Conservation (phyloP, 805 yeast genomes). For the Kazachstania martiniae region DNA sequence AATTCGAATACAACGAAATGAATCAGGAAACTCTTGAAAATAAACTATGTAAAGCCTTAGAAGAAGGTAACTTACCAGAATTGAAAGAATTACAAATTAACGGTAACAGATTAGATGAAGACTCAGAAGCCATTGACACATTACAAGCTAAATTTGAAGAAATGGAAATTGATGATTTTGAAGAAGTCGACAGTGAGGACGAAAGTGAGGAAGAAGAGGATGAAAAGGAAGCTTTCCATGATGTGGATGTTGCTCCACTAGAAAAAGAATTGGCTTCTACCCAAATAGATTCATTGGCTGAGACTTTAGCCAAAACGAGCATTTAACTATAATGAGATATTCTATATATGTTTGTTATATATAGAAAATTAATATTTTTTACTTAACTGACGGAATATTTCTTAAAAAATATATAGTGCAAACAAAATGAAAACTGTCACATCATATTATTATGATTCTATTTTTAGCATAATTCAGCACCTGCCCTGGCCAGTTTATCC, state of each 20-base stretch:
- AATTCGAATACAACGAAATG: constrained; percentile 83
- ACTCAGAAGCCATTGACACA: constrained; percentile 53
- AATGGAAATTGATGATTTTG: constrained; percentile 91
- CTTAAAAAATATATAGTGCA: neutral
- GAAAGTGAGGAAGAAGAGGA: constrained; percentile 34
- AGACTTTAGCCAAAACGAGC: constrained; percentile 45
- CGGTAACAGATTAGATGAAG: constrained; percentile 91
- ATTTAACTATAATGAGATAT: constrained; percentile 23
- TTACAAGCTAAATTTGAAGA: constrained; percentile 61
- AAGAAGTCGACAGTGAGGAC: constrained; percentile 59
- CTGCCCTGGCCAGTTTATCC: neutral
- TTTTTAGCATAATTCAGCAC: too few relatives aligned
- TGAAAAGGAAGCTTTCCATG: constrained; percentile 35
- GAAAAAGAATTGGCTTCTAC: constrained; percentile 36
- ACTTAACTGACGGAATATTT: too few relatives aligned
- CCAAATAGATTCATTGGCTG: constrained; percentile 37
- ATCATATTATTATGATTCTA: neutral
- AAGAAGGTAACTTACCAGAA: constrained; percentile 45
- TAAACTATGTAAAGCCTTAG: constrained; percentile 38
- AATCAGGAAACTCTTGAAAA: constrained; percentile 50
- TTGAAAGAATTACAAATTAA: constrained; percentile 69
- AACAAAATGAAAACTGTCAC: too few relatives aligned
- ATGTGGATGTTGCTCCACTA: constrained; percentile 34
- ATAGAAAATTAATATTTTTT: too few relatives aligned
- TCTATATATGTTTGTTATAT: too few relatives aligned